Evolutionary conservation across 2,329 filamentous ascomycete genomes (phyloP), one percentile per base, ranked within the genome.

Genomic region (Aspergillus texensis): DNA sequence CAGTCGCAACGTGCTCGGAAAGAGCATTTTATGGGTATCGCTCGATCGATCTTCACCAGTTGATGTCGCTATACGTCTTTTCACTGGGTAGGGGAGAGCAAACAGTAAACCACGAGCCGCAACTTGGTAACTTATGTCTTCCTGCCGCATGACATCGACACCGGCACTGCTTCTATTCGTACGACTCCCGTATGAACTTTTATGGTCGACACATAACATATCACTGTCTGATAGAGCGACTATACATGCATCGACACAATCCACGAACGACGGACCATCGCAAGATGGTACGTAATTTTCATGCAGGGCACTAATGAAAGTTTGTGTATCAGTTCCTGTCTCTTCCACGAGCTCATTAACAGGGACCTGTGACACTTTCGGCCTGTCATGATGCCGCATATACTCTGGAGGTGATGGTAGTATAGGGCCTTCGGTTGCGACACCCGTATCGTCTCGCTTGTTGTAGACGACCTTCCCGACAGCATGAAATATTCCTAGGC

Each of bases 401-500:
- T 88, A 85, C n/a, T 76, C 70, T 6, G 90, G 90, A 21, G 92
- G 79, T 28, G 77, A 77, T 69, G 90, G 88, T 4, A 80, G 80
- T 21, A 78, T 77, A 3, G 77, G 74, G 10, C 74, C 74, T 10
- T 74, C 63, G 52, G 74, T 64, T 45, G 73, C 62, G 46, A 74
- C 68, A 78, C 77, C 53, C 65, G 75, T 32, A 61, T 90, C 88
- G 26, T 91, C 85, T 53, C 95, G 87, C 76, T 97, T 99, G 81
- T 99, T 99, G 81, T 98, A 96, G 0, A 98, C 89, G 2, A 99
- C 92, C 75, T 95, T 97, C 4, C 94, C 95, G 14, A 98, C 91
- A 0, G 95, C 93, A 76, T 99, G 95, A 73, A 99, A 99, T 57
- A 99, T 93, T 1, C 94, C 95, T 3, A 99, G 82, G 66, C 90